Evolutionary conservation across 306 rosid species (phyloP).

Genomic region (Biancaea sappan): DNA sequence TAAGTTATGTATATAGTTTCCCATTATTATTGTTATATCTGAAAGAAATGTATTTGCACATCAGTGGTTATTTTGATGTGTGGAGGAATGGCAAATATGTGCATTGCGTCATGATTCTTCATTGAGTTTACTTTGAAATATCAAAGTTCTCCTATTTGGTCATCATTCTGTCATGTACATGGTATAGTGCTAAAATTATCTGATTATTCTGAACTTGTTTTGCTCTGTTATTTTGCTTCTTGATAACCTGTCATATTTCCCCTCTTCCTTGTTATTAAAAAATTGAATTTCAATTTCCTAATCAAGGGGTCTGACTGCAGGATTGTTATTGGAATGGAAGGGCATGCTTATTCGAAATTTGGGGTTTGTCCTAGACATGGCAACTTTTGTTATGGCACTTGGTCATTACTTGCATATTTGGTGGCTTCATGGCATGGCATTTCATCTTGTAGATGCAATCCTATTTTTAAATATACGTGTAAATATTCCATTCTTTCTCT

Average conservation of each 20-base stretch:
- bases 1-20: no score
- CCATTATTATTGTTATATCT: neutral
- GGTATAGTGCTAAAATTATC: conserved; percentile 9
- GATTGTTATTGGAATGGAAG: conserved; percentile 85
- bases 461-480: conserved; percentile 90
- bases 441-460: conserved; percentile 85
- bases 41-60: neutral
- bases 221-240: neutral
- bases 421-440: conserved; percentile 99
- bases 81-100: conserved; percentile 16
- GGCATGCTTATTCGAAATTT: conserved; percentile 82
- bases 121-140: conserved; percentile 18
- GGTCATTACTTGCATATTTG: conserved; percentile 93
- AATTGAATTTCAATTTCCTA: conserved; percentile 28
- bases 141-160: neutral
- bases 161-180: conserved; percentile 1
- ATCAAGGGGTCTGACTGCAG: conserved; percentile 52
- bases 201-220: conserved; percentile 14
- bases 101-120: neutral
- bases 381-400: conserved; percentile 92
- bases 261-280: neutral
- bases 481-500: conserved; percentile 39
- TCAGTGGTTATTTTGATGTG: neutral
- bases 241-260: conserved; percentile 14
- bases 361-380: conserved; percentile 86